phyloP scores from a whole-genome alignment of 352 stramenopile genomes.

The Plasmopara viticola region DNA sequence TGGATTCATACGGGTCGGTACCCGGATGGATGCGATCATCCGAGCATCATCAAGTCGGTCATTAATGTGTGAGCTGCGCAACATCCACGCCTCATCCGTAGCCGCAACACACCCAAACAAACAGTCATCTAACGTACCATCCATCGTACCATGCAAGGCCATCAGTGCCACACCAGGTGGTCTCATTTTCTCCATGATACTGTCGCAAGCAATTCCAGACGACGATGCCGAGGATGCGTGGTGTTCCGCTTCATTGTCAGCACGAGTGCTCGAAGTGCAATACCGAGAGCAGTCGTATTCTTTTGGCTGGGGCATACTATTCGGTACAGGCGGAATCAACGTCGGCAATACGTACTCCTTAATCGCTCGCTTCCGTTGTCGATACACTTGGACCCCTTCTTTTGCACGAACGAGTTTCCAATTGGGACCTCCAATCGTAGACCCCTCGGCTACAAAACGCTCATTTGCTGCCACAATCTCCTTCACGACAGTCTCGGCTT shows the following conservation, averaged over 20 bases:
- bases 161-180: slow-evolving; percentile 31
- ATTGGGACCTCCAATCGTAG: slow-evolving; percentile 15
- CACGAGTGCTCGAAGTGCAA: neutral
- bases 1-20: slow-evolving; percentile 29
- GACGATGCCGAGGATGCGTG: slow-evolving; percentile 6
- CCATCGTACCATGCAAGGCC: slow-evolving; percentile 32
- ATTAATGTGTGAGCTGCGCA: slow-evolving; percentile 40
- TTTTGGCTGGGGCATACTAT: slow-evolving; percentile 10
- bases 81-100: slow-evolving; percentile 36
- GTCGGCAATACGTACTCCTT: neutral
- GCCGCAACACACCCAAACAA: slow-evolving; percentile 41
- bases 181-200: slow-evolving; percentile 25
- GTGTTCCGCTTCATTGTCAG: neutral
- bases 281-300: slow-evolving; percentile 6
- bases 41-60: slow-evolving; percentile 35
- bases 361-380: slow-evolving; percentile 11
- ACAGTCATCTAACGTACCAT: slow-evolving; percentile 45
- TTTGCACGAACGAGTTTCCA: slow-evolving; percentile 37
- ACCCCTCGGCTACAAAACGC: slow-evolving; percentile 20
- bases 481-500: slow-evolving; percentile 33
- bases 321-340: slow-evolving; percentile 3
- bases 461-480: slow-evolving; percentile 38
- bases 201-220: slow-evolving; percentile 9
- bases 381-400: slow-evolving; percentile 29
- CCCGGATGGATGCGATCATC: slow-evolving; percentile 31